phyloP scores from a whole-genome alignment of 345 rosid species.

The Citrus sp. region DNA sequence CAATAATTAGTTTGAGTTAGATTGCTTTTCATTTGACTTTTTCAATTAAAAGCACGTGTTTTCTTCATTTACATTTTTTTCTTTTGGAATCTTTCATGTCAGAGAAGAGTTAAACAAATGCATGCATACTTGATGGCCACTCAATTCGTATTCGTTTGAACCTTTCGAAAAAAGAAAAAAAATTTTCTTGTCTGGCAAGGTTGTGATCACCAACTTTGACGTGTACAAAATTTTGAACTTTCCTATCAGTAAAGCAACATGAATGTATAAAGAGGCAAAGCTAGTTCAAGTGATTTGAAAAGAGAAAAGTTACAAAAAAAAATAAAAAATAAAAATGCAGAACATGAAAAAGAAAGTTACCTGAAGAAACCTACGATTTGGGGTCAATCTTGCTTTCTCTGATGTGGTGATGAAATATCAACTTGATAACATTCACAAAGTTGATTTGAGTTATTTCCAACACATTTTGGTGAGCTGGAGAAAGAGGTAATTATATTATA shows the following conservation, averaged over 20 bases:
- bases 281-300: background rate
- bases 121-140: too few relatives aligned
- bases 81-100: too few relatives aligned
- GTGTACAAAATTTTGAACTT: background rate
- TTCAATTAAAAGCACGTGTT: too few relatives aligned
- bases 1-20: too few relatives aligned
- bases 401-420: slow-evolving; percentile 13
- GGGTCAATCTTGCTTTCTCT: slow-evolving; percentile 22
- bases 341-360: background rate
- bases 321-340: background rate
- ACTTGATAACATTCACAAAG: slow-evolving; percentile 22
- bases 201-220: too few relatives aligned
- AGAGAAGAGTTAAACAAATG: too few relatives aligned
- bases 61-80: too few relatives aligned
- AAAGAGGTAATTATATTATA: slow-evolving; percentile 16
- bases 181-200: too few relatives aligned
- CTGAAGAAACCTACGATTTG: slow-evolving; percentile 2
- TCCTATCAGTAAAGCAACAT: background rate
- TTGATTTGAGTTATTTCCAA: slow-evolving; percentile 24
- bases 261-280: background rate
- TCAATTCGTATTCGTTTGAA: too few relatives aligned
- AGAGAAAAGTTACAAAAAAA: too few relatives aligned
- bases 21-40: too few relatives aligned
- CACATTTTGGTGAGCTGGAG: slow-evolving; percentile 26
- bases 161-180: too few relatives aligned